Conservation (phyloP, 768 basidiomycete species). For the Panus rudis region DNA sequence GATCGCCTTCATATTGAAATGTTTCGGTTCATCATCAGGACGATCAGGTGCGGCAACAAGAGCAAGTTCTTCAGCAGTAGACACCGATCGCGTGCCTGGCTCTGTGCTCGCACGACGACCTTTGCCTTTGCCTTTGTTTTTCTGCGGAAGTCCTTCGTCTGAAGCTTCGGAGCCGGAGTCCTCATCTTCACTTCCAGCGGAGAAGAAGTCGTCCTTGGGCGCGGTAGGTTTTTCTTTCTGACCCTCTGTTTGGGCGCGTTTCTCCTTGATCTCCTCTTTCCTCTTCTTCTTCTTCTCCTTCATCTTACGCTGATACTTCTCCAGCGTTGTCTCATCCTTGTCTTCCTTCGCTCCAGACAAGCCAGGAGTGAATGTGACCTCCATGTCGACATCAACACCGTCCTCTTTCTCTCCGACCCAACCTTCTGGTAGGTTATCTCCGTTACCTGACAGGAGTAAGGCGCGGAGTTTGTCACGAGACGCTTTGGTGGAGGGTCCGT, state of each 20-base stretch:
- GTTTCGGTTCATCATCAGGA: conserved; percentile 49
- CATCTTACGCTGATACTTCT: conserved; percentile 84
- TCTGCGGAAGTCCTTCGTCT: conserved; percentile 14
- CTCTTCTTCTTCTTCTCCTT: conserved; percentile 80
- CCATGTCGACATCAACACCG: conserved; percentile 70
- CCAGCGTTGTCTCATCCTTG: conserved; percentile 80
- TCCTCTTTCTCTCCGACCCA: conserved; percentile 50
- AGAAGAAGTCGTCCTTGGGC: conserved; percentile 73
- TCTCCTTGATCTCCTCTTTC: conserved; percentile 58
- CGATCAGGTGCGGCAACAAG: conserved; percentile 54
- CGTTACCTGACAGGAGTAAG: conserved; percentile 60
- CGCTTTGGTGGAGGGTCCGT: conserved; percentile 48
- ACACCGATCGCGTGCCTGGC: conserved; percentile 26
- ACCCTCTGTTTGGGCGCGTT: conserved; percentile 17
- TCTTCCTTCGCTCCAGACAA: conserved; percentile 47
- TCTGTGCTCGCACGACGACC: conserved; percentile 10
- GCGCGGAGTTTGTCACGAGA: conserved; percentile 70
- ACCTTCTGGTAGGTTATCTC: conserved; percentile 74
- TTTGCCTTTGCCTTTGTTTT: conserved; percentile 17
- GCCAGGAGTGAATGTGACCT: conserved; percentile 92
- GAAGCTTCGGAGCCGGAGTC: conserved; percentile 10
- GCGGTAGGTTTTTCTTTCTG: conserved; percentile 18
- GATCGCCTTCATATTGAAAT: conserved; percentile 89
- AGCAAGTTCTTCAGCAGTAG: conserved; percentile 60
- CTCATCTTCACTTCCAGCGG: conserved; percentile 35